phyloP scores from a whole-genome alignment of 495 filamentous ascomycete genomes.

The Hypoxylon lienhwacheense region DNA sequence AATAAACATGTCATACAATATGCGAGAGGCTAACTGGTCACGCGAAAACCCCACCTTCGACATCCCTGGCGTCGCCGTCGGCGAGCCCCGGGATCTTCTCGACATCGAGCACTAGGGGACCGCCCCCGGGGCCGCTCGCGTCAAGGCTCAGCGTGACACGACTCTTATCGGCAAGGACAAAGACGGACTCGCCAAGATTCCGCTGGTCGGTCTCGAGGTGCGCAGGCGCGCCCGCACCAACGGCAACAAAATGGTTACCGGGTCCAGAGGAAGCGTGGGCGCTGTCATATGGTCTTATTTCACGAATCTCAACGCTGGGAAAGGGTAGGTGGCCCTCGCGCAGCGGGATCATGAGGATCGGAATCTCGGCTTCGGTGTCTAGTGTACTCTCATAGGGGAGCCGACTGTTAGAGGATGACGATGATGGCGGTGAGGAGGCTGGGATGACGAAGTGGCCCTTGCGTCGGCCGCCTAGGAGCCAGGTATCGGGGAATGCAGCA shows the following conservation, averaged over 20 bases:
- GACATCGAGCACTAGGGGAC: constrained; percentile 64
- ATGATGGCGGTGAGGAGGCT: constrained; percentile 18
- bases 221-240: constrained; percentile 6
- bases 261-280: not conserved
- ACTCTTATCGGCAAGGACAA: constrained; percentile 72
- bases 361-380: constrained; percentile 53
- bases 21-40: not conserved
- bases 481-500: constrained; percentile 70
- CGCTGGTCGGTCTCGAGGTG: constrained; percentile 76
- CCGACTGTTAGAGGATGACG: too few relatives aligned
- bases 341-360: constrained; percentile 76
- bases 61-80: constrained; percentile 21
- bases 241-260: too few relatives aligned
- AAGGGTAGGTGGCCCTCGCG: constrained; percentile 72
- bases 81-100: constrained; percentile 47
- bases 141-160: constrained; percentile 78
- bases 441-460: constrained; percentile 73
- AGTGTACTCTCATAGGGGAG: constrained; percentile 35
- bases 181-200: constrained; percentile 73
- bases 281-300: constrained; percentile 43
- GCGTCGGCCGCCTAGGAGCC: constrained; percentile 81
- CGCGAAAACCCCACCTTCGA: constrained; percentile 7
- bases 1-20: not conserved
- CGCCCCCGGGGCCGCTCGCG: constrained; percentile 61
- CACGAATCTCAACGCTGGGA: constrained; percentile 77